Base-by-base conservation (phyloP, 495 filamentous ascomycete genomes). In the Hypoxylon perforatum region DNA sequence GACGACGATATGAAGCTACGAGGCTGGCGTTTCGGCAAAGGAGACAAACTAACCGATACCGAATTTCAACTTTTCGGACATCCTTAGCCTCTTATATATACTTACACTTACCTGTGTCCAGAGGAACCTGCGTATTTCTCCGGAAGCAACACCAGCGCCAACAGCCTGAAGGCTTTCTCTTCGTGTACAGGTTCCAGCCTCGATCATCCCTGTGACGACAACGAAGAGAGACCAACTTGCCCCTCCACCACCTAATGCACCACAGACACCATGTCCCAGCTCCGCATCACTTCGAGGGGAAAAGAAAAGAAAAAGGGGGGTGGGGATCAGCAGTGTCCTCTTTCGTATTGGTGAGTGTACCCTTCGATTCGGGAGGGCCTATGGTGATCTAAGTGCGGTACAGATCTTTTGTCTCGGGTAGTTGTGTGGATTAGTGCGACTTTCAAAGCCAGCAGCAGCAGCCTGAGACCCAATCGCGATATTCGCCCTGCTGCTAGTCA, bases 401-500 rank as follows among this genome's bases (percentile, higher is more conserved):
- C 59, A 68, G 65, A 68, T 63, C 61, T 64, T 60, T 70, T 67
- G 61, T 71, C 67, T 71, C 67, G 63, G 63, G 63, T 71, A 66
- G 63, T 36, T 67, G 63, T 66, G 62, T 63, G 58, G 58, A 67
- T 61, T 66, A 71, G 67, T 71, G 62, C 53, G 63, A 66, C 67
- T 67, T n/a, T 58, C 57, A 57, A 67, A 58, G 62, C 67, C 58
- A 54, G 52, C 62, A 55, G 50, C 54, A 69, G 54, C 48, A 48
- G 25, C 42, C 46, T 46, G 38, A 47, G 50, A 49, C 39, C 58
- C 67, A 67, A 67, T 66, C 58, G 67, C 55, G 56, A 61, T 64
- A 61, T 61, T 64, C 65, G 42, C 50, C 41, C 59, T 69, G 36
- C 36, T 64, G 8, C 51, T 48, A 30, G 60, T 59, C 60, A 54